A percentile compares a stretch with the other conserved stretches of the same genome.
Conservation (phyloP, 2,329 filamentous ascomycete species). For the Blumeriella jaapii region DNA sequence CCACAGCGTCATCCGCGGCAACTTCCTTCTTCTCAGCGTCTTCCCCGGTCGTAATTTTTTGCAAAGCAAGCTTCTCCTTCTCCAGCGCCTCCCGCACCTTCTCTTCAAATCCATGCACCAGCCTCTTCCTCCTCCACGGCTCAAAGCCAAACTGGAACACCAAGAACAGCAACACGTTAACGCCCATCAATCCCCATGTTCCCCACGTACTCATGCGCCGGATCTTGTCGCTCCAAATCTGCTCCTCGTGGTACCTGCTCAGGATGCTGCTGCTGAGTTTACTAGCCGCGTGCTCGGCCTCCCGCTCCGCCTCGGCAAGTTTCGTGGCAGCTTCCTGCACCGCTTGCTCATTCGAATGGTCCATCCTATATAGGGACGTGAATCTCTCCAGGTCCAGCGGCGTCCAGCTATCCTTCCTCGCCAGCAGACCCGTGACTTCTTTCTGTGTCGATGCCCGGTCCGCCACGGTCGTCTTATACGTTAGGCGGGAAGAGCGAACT, state of each 20-base stretch:
- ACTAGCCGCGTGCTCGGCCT: slow-evolving; percentile 65
- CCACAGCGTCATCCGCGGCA: slow-evolving; percentile 16
- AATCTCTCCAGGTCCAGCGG: slow-evolving; percentile 84
- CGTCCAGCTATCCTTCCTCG: slow-evolving; percentile 88
- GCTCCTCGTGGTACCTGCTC: slow-evolving; percentile 92
- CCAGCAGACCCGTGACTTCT: slow-evolving; percentile 87
- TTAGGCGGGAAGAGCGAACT: slow-evolving; percentile 60
- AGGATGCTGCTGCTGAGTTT: slow-evolving; percentile 74
- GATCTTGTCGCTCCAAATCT: slow-evolving; percentile 98
- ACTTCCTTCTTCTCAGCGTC: slow-evolving; percentile 9
- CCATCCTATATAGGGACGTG: slow-evolving; percentile 79
- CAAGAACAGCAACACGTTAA: slow-evolving; percentile 84
- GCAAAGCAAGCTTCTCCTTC: slow-evolving; percentile 17
- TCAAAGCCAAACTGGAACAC: slow-evolving; percentile 82
- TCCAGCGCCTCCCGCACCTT: slow-evolving; percentile 57
- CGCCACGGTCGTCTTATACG: slow-evolving; percentile 74
- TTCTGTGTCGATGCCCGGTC: slow-evolving; percentile 82
- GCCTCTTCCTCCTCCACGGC: slow-evolving; percentile 73
- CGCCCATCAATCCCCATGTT: slow-evolving; percentile 94
- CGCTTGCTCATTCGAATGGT: slow-evolving; percentile 84
- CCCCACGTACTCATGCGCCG: slow-evolving; percentile 95
- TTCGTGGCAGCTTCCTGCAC: slow-evolving; percentile 62
- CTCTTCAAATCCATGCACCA: slow-evolving; percentile 75
- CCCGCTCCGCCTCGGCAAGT: slow-evolving; percentile 64
- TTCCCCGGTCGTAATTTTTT: slow-evolving; percentile 3